Evolutionary conservation across 768 basidiomycete species (phyloP), one percentile per base, ranked within the genome.

Genomic region (Suillus tomentosus): DNA sequence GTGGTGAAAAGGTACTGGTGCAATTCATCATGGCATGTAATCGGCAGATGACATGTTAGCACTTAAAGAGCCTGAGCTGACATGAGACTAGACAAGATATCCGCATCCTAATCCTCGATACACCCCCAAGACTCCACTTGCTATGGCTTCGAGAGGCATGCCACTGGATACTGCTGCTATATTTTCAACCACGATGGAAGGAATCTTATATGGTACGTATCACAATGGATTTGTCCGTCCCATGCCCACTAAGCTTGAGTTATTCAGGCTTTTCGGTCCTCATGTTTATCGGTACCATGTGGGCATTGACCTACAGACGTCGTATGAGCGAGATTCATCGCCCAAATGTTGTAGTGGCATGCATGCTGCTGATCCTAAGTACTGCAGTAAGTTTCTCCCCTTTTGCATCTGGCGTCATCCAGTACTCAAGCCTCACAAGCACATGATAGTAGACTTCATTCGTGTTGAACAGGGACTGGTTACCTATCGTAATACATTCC

Each of bases 401-500:
- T 45, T 17, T 43, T 51, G 22, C 5, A 48, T 36, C 2, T 55
- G 11, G 11, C 11, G 11, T n/a, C 53, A 36, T n/a, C 11, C 36
- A 37, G 10, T 55, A 19, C 11, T 37, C 19, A 55, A n/a, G 11
- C 22, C n/a, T 37, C n/a, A n/a, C n/a, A 55, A 24, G 55, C 22
- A 57, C 37, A 39, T 39, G 22, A 2, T 42, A 7, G 48, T 61
- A 22, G 67, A 68, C 57, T 63, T 22, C 47, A 48, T 48, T 48
- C 47, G 47, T 22, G 5, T 7, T 5, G 47, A 48, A 7, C 22
- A 48, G 10, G 73, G 71, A 8, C 63, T 75, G 3, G 64, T 74
- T 1, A 47, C n/a, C 22, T 61, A 67, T 54, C 66, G 72, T 2
- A 63, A 70, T 42, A 66, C 54, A 5, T 64, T 62, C 27, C 65